These are phyloP conservation scores for Fusarium sp. DNA, from an alignment of 2,329 filamentous ascomycete species.

Conservation along the genomic window DNA sequence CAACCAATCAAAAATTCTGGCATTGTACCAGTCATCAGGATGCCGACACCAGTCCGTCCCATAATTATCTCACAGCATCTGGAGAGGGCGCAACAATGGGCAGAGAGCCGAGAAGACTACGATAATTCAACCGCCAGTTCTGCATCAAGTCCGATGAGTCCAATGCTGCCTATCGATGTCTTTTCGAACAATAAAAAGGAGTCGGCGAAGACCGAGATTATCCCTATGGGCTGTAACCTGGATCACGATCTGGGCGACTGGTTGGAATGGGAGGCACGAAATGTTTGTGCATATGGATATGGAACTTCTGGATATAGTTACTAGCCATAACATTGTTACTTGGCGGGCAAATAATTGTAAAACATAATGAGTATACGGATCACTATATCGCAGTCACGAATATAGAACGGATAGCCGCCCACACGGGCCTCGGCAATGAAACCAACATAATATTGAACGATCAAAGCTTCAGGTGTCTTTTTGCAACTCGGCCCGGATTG, in stretches of 20 bases:
- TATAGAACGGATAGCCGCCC: too few species aligned
- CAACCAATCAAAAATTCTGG: conserved; percentile 1
- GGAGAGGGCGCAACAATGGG: conserved; percentile 14
- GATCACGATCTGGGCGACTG: conserved; percentile 27
- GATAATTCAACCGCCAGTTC: conserved; percentile 1
- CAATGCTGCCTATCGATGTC: background rate
- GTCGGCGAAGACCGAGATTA: background rate
- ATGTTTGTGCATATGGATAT: conserved; percentile 31
- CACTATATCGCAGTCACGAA: too few species aligned
- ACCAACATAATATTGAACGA: background rate
- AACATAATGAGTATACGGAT: too few species aligned
- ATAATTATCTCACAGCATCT: conserved; percentile 16
- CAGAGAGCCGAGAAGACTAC: conserved; percentile 8
- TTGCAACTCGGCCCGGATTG: too few species aligned
- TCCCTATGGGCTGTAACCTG: conserved; percentile 20
- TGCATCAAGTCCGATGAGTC: conserved; percentile 14
- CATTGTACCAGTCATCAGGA: conserved; percentile 2
- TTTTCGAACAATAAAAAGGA: background rate
- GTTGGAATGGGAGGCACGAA: conserved; percentile 21
- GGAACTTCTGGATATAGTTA: conserved; percentile 11
- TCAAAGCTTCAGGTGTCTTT: too few species aligned
- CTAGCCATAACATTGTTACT: background rate
- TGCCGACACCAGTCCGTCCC: conserved; percentile 24
- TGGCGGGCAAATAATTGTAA: background rate
- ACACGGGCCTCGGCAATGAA: conserved; percentile 6